Evolutionary conservation across 2,329 filamentous ascomycete genomes (phyloP).

Genomic region (Colletotrichum shisoi): DNA sequence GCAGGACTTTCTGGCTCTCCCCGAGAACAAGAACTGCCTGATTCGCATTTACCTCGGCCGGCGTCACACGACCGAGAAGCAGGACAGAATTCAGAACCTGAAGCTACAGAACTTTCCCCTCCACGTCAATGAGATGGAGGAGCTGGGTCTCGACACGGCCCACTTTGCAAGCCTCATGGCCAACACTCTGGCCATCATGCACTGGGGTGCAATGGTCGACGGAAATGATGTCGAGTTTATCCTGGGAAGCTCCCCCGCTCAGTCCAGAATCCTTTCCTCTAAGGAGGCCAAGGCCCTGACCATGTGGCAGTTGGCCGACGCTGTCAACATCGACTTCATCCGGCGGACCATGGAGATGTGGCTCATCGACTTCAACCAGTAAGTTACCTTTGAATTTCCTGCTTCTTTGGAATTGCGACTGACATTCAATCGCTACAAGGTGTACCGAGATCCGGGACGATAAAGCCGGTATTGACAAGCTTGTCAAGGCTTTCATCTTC

Average conservation of each 20-base stretch:
- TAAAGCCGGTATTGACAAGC: slow-evolving; percentile 9
- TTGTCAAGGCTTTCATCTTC: slow-evolving; percentile 10
- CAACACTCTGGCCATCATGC: not conserved
- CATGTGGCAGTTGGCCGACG: not conserved
- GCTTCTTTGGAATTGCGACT: no score
- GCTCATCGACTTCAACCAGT: not conserved
- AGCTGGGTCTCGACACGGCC: not conserved
- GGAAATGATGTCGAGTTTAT: not conserved
- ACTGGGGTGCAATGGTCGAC: not conserved
- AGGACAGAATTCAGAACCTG: not conserved
- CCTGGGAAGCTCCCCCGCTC: not conserved
- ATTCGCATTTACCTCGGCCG: not conserved
- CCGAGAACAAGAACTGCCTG: slow-evolving; percentile 3
- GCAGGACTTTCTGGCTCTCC: not conserved
- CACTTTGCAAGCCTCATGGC: slow-evolving; percentile 1
- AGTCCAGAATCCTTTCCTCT: not conserved
- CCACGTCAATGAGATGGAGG: not conserved
- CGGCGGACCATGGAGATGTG: not conserved
- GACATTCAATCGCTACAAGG: no score
- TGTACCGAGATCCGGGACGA: not conserved
- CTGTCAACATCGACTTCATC: not conserved
- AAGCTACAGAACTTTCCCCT: not conserved
- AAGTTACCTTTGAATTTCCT: no score
- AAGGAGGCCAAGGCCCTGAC: not conserved
- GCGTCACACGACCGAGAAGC: not conserved